Evolutionary conservation across 345 rosid genomes (phyloP), one percentile per base, ranked within the genome.

Genomic region (Lepidium didymum): DNA sequence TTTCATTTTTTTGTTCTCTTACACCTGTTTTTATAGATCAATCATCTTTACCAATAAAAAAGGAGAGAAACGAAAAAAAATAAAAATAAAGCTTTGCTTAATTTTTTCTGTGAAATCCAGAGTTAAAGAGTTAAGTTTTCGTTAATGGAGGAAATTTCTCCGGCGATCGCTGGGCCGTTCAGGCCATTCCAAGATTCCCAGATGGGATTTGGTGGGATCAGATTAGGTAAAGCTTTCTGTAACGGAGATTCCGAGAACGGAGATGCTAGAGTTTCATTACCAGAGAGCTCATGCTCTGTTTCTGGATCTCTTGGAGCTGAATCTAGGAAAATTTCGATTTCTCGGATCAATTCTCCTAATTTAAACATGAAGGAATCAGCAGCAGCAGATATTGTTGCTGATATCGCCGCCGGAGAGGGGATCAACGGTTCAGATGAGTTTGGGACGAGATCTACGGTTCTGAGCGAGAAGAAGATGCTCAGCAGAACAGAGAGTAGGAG

Each of bases 141-240:
- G 56, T 42, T 64, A 38, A 81, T 83, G 87, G 92, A 87, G 78
- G 89, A 83, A 50, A 66, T 80, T 38, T 78, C 88, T 58, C 53
- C 81, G 4, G 73, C 81, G 5, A 67, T 83, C 35, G 61, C 80
- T 8, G 76, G 77, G 51, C 88, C 91, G 6, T 75, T 84, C 56
- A 76, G 73, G 27, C 43, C 85, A 2, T 46, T 75, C 34, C 38
- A 68, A 1, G 69, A 79, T 33, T 9, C 80, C 58, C 85, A 76
- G 52, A 75, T 71, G 64, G 86, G 75, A 19, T 61, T 80, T 61
- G 29, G 77, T 5, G 85, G 87, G 37, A 46, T 69, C 50, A 80
- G 77, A 73, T 75, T 71, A 75, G 61, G 72, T 86, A 68, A 78
- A 82, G 34, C 82, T 70, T 79, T 57, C 80, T 59, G 67, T 63